phyloP scores from a whole-genome alignment of 371 early-diverging fungal genomes.

The Zopfochytrium polystomum region DNA sequence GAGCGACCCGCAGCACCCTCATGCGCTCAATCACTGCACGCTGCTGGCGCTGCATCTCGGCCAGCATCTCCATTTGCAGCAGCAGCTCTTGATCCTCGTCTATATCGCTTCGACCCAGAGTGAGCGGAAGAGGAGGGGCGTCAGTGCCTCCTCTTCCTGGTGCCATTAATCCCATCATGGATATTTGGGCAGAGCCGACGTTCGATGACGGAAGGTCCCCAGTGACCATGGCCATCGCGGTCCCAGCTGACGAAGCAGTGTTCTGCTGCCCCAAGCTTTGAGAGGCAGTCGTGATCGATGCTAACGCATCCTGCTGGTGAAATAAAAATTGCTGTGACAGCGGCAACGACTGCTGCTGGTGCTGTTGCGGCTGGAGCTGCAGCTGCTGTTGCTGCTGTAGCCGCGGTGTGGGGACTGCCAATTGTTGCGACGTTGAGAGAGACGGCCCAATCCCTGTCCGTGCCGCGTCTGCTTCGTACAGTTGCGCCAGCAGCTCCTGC shows the following conservation, averaged over 20 bases:
- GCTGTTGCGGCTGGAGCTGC: constrained; percentile 6
- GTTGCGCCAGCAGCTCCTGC: neutral
- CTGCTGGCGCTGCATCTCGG: neutral
- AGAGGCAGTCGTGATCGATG: no score
- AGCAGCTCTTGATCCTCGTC: neutral
- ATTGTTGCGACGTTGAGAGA: neutral
- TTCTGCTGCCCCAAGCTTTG: no score
- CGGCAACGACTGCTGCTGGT: neutral
- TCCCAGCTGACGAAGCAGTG: no score
- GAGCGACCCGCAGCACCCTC: neutral
- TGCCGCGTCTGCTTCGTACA: neutral
- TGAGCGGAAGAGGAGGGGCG: no score
- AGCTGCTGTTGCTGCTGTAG: constrained; percentile 3
- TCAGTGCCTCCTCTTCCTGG: no score
- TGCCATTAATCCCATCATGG: no score
- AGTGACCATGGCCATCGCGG: neutral
- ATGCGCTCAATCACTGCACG: neutral
- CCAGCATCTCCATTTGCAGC: neutral
- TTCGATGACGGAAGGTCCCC: no score
- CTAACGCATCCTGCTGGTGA: no score
- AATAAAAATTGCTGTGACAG: neutral
- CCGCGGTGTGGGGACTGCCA: neutral
- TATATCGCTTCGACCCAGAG: no score
- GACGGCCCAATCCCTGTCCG: neutral
- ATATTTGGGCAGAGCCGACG: no score